Evolutionary conservation across 75 land plant genomes (phyloP), one percentile per base, ranked within the genome.

Genomic region (Pinus taeda): DNA sequence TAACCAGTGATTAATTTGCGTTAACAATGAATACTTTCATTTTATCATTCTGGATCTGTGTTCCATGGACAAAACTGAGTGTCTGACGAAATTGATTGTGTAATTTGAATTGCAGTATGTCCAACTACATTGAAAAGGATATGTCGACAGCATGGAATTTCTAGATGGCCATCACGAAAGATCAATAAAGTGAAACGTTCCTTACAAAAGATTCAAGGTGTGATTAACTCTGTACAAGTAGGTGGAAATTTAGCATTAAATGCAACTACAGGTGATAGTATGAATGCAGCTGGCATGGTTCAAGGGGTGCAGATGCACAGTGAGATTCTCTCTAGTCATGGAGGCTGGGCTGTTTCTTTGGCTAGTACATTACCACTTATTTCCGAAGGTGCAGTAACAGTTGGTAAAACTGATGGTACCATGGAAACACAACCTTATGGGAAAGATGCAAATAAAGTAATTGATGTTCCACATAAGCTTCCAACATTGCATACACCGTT

Each of bases 81-180:
- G 5, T 42, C 22, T 69, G 22, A 69, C 49, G 8, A 21, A 42
- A 37, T 39, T 69, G 20, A 8, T 1, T 57, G 30, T 73, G 12
- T 56, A 49, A 73, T 73, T 73, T 56, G 57, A 75, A 57, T 74
- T 75, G 60, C 87, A 84, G 87, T 87, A 21, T 87, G 89, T 61
- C 89, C 89, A 60, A 87, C 89, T 57, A 87, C 89, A 56, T 64
- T 87, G 42, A 87, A 87, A 62, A 75, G 90, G 74, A 88, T 88
- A 33, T 88, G 90, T 57, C 73, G 88, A 22, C 85, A 88, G 79
- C 88, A 88, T 77, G 90, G 90, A 17, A 88, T 88, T 12, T 77
- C 90, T 17, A 78, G 90, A 60, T 88, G 90, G 90, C 90, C 90
- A 57, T 86, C 90, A 17, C 87, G 89, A 13, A 85, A 87, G 76